Conservation (phyloP, 2,329 filamentous ascomycete species). For the Diaporthe batatas region DNA sequence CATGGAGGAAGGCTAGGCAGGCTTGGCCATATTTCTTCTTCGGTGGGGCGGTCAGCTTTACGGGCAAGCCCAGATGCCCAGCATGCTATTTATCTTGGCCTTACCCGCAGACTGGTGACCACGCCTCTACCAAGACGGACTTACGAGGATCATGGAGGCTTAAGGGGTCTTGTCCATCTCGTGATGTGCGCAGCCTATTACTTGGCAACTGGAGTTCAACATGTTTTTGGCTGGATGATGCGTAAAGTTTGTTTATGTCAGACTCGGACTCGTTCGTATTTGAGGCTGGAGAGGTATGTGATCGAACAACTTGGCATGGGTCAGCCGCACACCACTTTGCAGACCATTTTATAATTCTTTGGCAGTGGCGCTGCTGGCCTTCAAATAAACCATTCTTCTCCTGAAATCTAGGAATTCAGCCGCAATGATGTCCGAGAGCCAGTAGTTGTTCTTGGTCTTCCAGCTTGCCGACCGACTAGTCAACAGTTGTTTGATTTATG, state of each 20-base stretch:
- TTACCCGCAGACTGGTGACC: not conserved
- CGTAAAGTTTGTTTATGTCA: not conserved
- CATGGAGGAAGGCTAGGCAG: conserved; percentile 9
- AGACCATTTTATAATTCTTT: not conserved
- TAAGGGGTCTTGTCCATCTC: conserved; percentile 10
- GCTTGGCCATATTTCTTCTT: not conserved
- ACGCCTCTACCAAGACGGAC: conserved; percentile 1
- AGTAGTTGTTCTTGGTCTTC: conserved; percentile 15
- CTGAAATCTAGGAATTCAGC: not conserved
- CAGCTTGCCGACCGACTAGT: not conserved
- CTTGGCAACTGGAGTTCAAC: not conserved
- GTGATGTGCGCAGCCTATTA: conserved; percentile 1
- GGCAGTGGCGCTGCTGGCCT: not conserved
- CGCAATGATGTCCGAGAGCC: conserved; percentile 6
- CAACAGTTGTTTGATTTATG: not conserved
- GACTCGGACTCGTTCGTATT: conserved; percentile 16
- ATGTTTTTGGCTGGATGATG: not conserved
- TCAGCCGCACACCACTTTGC: not conserved
- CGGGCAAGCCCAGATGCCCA: conserved; percentile 18
- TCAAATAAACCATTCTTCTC: not conserved
- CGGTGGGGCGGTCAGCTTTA: conserved; percentile 16
- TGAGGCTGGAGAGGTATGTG: not conserved
- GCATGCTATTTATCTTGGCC: conserved; percentile 26
- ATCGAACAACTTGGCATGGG: conserved; percentile 10
- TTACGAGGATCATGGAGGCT: conserved; percentile 12